phyloP scores from a whole-genome alignment of 1,284 basidiomycete species.

The Cryptococcus deneoformans region DNA sequence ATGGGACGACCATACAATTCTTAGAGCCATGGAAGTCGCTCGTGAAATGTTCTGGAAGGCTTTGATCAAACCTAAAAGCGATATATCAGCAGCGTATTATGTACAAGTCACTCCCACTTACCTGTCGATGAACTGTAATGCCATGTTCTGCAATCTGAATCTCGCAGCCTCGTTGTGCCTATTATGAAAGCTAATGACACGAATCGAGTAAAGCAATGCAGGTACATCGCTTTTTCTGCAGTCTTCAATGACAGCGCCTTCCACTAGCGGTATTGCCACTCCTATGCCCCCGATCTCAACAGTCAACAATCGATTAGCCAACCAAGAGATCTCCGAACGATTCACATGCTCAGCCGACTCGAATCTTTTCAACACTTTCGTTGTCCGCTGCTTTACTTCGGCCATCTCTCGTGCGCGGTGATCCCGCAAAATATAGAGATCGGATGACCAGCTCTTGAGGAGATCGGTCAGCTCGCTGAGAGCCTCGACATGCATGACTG shows the following conservation, averaged over 20 bases:
- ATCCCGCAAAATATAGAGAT: constrained; percentile 67
- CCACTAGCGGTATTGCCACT: constrained; percentile 70
- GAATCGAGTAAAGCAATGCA: constrained; percentile 80
- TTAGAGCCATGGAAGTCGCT: constrained; percentile 66
- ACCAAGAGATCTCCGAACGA: constrained; percentile 54
- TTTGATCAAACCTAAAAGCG: constrained; percentile 68
- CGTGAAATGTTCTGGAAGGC: constrained; percentile 64
- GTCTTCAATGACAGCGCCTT: constrained; percentile 49
- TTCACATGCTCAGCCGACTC: constrained; percentile 35
- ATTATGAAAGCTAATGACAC: constrained; percentile 66
- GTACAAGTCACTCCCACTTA: constrained; percentile 45
- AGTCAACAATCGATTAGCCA: constrained; percentile 63
- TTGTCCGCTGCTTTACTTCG: constrained; percentile 74
- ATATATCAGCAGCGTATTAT: constrained; percentile 1
- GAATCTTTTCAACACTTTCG: constrained; percentile 59
- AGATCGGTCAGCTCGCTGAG: constrained; percentile 84
- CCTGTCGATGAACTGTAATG: constrained; percentile 78
- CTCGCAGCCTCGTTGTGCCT: constrained; percentile 74
- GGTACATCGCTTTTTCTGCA: constrained; percentile 55
- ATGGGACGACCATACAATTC: constrained; percentile 61
- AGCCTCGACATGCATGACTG: constrained; percentile 87
- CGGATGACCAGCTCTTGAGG: constrained; percentile 68
- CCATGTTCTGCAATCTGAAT: constrained; percentile 66
- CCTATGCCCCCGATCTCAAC: constrained; percentile 70
- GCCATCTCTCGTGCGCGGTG: constrained; percentile 70